A percentile compares a stretch with the other conserved stretches of the same genome.
phyloP scores from a whole-genome alignment of 2,329 filamentous ascomycete genomes.

The Beauveria sp. region DNA sequence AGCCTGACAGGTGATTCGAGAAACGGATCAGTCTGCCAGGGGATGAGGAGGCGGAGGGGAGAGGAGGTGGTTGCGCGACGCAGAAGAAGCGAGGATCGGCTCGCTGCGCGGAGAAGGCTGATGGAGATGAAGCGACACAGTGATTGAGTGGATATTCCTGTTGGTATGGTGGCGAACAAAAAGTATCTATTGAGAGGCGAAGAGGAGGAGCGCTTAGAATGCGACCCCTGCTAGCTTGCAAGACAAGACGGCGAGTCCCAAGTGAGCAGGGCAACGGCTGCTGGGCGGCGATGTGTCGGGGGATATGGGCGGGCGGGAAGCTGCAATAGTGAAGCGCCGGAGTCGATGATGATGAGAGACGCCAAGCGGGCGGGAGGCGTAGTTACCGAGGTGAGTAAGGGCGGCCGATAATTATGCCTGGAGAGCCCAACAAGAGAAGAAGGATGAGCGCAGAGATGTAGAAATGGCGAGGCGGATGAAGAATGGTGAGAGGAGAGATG shows the following conservation, averaged over 20 bases:
- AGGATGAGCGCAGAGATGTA: background rate
- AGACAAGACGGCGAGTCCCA: background rate
- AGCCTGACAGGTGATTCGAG: slow-evolving; percentile 2
- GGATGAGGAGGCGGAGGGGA: background rate
- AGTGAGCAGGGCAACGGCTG: background rate
- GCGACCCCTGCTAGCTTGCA: slow-evolving; percentile 1
- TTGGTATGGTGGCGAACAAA: background rate
- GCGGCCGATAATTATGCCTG: background rate
- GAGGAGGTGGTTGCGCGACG: background rate
- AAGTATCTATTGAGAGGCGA: background rate
- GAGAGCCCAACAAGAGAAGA: background rate
- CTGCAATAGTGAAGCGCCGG: background rate
- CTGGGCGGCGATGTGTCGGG: background rate
- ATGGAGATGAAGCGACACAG: background rate
- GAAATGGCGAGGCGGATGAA: background rate
- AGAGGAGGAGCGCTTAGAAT: slow-evolving; percentile 7
- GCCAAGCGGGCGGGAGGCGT: background rate
- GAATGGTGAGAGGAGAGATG: slow-evolving; percentile 5
- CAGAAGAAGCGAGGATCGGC: background rate
- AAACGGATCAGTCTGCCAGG: background rate
- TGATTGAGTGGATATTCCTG: background rate
- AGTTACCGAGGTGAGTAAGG: background rate
- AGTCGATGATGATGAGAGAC: background rate
- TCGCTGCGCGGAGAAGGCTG: slow-evolving; percentile 6
- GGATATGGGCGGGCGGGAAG: background rate